Percentiles rank a stretch among this genome's conserved stretches.
Evolutionary conservation across 2,329 filamentous ascomycete genomes (phyloP).

Genomic region (Fusarium sp.): DNA sequence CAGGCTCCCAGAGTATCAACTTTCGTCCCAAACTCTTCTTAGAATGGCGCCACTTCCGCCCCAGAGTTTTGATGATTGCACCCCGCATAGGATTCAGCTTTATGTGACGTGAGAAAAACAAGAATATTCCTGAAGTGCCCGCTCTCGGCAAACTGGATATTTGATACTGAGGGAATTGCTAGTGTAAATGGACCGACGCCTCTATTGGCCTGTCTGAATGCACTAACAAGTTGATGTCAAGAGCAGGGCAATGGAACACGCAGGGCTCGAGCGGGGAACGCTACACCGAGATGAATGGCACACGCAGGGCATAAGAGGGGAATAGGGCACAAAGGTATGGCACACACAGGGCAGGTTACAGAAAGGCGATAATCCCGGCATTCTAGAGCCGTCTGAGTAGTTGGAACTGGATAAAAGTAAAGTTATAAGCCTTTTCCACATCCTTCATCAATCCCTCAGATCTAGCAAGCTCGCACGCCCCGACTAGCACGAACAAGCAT

Average conservation of each 20-base stretch:
- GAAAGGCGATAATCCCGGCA: background rate
- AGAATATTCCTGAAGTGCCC: background rate
- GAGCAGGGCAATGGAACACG: constrained; percentile 17
- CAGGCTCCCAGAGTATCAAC: background rate
- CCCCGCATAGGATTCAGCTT: background rate
- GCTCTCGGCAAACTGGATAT: background rate
- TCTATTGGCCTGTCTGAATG: background rate
- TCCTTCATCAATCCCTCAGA: background rate
- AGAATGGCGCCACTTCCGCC: constrained; percentile 1
- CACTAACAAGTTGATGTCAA: background rate
- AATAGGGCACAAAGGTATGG: background rate
- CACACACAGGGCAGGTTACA: constrained; percentile 2
- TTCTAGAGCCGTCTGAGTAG: no score
- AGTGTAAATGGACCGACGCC: background rate
- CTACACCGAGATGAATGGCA: background rate
- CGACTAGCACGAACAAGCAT: background rate
- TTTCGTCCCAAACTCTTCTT: background rate
- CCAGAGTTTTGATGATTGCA: background rate
- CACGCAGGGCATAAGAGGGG: constrained; percentile 22
- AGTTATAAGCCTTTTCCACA: background rate
- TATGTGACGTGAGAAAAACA: constrained; percentile 1
- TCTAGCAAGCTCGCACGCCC: background rate
- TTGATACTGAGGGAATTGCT: background rate
- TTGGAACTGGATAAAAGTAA: background rate
- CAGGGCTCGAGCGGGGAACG: constrained; percentile 2